Conservation (phyloP, 306 rosid species). For the Cajanus cajan region DNA sequence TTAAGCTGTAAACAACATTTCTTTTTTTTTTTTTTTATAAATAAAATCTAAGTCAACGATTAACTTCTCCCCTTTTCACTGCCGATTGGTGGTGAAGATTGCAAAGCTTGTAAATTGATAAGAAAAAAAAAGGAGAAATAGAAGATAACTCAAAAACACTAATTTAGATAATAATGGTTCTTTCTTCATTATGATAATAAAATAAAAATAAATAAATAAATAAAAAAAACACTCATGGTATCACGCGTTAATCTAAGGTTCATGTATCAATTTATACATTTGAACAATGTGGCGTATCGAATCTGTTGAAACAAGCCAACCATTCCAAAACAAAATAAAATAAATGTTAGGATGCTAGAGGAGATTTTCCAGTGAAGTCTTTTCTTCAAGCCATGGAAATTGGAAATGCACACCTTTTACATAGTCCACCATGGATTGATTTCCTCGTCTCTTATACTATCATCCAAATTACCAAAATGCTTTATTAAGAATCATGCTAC, state of each 20-base stretch:
- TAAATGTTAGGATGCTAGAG: not conserved
- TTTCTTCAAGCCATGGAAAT: slow-evolving; percentile 8
- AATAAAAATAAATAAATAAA: too few relatives aligned
- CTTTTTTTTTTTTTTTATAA: too few relatives aligned
- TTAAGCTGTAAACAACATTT: too few relatives aligned
- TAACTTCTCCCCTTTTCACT: too few relatives aligned
- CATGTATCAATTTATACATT: not conserved
- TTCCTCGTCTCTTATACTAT: slow-evolving; percentile 14
- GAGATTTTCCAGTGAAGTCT: slow-evolving; percentile 2
- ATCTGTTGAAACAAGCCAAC: not conserved
- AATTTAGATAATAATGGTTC: not conserved
- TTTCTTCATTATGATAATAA: not conserved
- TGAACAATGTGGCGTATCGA: not conserved
- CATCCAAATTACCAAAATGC: slow-evolving; percentile 12
- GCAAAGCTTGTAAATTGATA: not conserved
- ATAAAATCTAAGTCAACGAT: too few relatives aligned
- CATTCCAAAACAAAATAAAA: slow-evolving; percentile 8
- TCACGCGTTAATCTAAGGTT: not conserved
- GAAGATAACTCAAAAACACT: not conserved
- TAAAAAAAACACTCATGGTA: not conserved
- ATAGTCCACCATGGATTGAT: not conserved
- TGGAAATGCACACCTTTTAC: not conserved
- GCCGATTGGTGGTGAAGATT: not conserved
- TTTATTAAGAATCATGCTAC: not conserved
- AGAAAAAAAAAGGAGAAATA: too few relatives aligned